These are phyloP conservation scores for Lecanicillium sp. DNA, from an alignment of 2,329 filamentous ascomycete genomes.

Conservation along the genomic window DNA sequence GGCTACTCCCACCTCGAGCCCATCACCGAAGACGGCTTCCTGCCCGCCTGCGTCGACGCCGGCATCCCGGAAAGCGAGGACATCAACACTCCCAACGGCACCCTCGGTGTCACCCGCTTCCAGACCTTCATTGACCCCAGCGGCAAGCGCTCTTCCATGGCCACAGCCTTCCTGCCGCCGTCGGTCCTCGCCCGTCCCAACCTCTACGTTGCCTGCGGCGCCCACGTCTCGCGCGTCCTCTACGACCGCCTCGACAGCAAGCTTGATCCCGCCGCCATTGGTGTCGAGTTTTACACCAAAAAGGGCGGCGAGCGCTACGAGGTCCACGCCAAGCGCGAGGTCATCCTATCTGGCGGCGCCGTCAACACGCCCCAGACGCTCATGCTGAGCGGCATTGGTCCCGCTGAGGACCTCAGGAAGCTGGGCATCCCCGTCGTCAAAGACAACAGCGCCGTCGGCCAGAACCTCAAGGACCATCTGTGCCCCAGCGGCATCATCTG, in stretches of 20 bases:
- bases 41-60: conserved; percentile 10
- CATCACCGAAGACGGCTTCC: conserved; percentile 12
- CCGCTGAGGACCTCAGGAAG: conserved; percentile 24
- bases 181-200: conserved; percentile 11
- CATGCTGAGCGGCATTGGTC: conserved; percentile 35
- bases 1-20: conserved; percentile 11
- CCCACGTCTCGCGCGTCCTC: conserved; percentile 11
- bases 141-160: conserved; percentile 13
- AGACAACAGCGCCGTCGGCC: conserved; percentile 55
- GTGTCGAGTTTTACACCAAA: conserved; percentile 11
- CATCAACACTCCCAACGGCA: conserved; percentile 11
- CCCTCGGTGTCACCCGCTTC: conserved; percentile 11
- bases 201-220: conserved; percentile 12
- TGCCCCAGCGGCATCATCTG: conserved; percentile 9
- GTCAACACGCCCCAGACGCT: conserved; percentile 37
- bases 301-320: conserved; percentile 9
- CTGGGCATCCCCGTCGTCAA: conserved; percentile 42
- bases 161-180: conserved; percentile 12
- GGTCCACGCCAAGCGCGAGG: conserved; percentile 30
- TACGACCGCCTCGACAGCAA: conserved; percentile 9
- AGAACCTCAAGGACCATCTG: conserved; percentile 32
- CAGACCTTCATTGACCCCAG: conserved; percentile 13
- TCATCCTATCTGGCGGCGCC: conserved; percentile 37
- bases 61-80: conserved; percentile 10
- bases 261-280: conserved; percentile 10